Evolutionary conservation across 148 eudicot species (phyloP).

Genomic region (Chenopodium album): DNA sequence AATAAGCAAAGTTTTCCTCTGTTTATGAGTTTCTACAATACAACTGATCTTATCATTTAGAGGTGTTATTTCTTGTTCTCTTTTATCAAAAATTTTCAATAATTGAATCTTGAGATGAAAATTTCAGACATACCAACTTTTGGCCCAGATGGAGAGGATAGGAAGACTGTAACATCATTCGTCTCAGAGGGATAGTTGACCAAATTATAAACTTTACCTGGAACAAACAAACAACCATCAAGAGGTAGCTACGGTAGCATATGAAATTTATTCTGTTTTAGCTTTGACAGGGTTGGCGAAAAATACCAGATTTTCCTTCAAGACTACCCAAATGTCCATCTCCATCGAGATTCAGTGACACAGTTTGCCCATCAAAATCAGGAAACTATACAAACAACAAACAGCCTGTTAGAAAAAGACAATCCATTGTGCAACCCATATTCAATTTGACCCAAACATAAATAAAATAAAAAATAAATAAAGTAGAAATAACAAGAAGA

Average conservation of each 20-base stretch:
- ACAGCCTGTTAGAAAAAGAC: not conserved
- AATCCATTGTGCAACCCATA: constrained; percentile 3
- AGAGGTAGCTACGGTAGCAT: not conserved
- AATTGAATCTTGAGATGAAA: not conserved
- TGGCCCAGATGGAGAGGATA: constrained; percentile 50
- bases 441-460: not conserved
- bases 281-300: not conserved
- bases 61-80: not conserved
- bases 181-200: constrained; percentile 51
- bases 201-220: constrained; percentile 70
- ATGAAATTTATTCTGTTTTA: not conserved
- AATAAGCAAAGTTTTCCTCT: not conserved
- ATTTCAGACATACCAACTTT: constrained; percentile 48
- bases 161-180: constrained; percentile 61
- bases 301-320: constrained; percentile 57
- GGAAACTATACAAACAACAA: constrained; percentile 45
- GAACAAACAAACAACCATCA: constrained; percentile 20
- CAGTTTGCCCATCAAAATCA: constrained; percentile 59
- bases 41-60: not conserved
- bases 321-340: constrained; percentile 63
- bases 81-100: too few species aligned
- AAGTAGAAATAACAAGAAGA: too few species aligned
- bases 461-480: not conserved
- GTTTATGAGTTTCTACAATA: too few species aligned
- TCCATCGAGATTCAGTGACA: constrained; percentile 54